Evolutionary conservation across 768 basidiomycete species (phyloP).

Genomic region (Candolleomyces aberdarensis): DNA sequence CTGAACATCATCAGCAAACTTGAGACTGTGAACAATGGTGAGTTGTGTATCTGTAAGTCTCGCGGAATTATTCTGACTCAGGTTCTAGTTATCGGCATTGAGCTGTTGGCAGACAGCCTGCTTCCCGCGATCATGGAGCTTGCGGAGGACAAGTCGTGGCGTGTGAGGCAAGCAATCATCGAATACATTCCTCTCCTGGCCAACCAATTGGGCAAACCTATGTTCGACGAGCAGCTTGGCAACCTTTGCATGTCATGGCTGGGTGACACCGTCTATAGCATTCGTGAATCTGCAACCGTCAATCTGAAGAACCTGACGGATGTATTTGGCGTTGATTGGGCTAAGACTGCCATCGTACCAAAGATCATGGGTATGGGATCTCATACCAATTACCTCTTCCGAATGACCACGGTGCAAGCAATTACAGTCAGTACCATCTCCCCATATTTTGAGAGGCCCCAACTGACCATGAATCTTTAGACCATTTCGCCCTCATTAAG

Average conservation of each 20-base stretch:
- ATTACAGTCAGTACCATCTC: constrained; percentile 70
- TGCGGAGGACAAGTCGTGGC: constrained; percentile 99
- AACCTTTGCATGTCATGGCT: constrained; percentile 99
- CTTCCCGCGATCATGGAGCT: constrained; percentile 97
- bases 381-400: constrained; percentile 94
- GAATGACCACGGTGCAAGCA: constrained; percentile 99
- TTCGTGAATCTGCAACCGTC: constrained; percentile 95
- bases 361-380: constrained; percentile 97
- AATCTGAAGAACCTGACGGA: constrained; percentile 97
- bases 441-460: constrained; percentile 6
- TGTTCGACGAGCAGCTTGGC: constrained; percentile 97
- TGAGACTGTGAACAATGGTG: constrained; percentile 91
- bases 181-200: constrained; percentile 99
- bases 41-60: constrained; percentile 19
- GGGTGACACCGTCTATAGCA: constrained; percentile 97
- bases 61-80: constrained; percentile 14
- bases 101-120: constrained; percentile 89
- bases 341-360: constrained; percentile 88
- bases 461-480: constrained; percentile 36
- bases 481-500: constrained; percentile 92
- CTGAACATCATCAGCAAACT: constrained; percentile 98
- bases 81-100: constrained; percentile 90
- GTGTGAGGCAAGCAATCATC: constrained; percentile 98
- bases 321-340: constrained; percentile 99
- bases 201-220: constrained; percentile 92